Percentiles rank a stretch among this genome's conserved stretches.
Evolutionary conservation across 2,329 filamentous ascomycete species (phyloP).

Genomic region (Verticillium klebahnii): DNA sequence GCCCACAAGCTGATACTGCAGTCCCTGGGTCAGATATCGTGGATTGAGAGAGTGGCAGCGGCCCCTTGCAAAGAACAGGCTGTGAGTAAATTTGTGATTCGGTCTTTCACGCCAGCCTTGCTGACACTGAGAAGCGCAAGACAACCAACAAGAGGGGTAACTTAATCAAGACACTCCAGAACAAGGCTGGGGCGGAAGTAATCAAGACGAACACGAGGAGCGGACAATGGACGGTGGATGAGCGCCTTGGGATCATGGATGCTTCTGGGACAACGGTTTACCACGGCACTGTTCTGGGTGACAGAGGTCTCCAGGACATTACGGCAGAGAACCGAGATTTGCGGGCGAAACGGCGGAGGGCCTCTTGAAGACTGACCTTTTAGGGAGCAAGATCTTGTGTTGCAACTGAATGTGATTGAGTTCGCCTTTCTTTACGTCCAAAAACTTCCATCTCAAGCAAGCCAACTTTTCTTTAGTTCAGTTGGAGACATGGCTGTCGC

Average conservation of each 20-base stretch:
- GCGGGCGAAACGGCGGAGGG: not conserved
- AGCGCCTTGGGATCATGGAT: not conserved
- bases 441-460: no score
- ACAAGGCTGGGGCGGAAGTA: not conserved
- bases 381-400: no score
- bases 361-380: no score
- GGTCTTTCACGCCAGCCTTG: not conserved
- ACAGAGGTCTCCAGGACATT: not conserved
- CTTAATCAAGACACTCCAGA: not conserved
- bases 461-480: no score
- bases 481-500: no score
- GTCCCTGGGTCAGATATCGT: not conserved
- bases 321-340: not conserved
- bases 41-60: not conserved
- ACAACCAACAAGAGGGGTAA: not conserved
- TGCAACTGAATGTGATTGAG: no score
- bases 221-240: not conserved
- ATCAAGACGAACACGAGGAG: not conserved
- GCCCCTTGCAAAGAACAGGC: not conserved
- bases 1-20: not conserved
- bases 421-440: no score
- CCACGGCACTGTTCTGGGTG: not conserved
- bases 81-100: not conserved
- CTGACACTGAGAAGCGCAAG: not conserved
- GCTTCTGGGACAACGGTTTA: not conserved